phyloP scores from a whole-genome alignment of 2,329 filamentous ascomycete genomes.

The Aspergillus japonicus region DNA sequence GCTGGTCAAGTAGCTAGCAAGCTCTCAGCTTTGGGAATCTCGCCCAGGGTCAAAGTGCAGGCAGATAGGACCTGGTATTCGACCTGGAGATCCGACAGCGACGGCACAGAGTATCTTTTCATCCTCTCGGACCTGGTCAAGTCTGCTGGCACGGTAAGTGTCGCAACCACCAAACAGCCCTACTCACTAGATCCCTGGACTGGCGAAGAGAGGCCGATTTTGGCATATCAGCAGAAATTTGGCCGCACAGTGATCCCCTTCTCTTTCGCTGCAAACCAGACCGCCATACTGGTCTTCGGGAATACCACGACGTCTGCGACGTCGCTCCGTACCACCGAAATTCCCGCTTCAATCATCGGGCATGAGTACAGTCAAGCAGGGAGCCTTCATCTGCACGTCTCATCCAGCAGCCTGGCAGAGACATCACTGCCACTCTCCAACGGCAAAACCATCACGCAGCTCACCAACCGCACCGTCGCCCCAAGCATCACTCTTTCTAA shows the following conservation, averaged over 20 bases:
- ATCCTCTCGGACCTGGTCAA: neutral
- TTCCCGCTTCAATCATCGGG: slow-evolving; percentile 12
- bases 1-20: slow-evolving; percentile 31
- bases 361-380: slow-evolving; percentile 3
- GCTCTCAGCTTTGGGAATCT: slow-evolving; percentile 32
- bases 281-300: slow-evolving; percentile 40
- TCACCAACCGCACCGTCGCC: slow-evolving; percentile 6
- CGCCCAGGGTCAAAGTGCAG: slow-evolving; percentile 26
- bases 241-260: slow-evolving; percentile 35
- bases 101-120: slow-evolving; percentile 19
- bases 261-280: slow-evolving; percentile 41
- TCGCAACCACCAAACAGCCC: slow-evolving; percentile 33
- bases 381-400: slow-evolving; percentile 9
- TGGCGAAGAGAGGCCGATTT: slow-evolving; percentile 34
- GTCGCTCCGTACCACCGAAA: slow-evolving; percentile 5
- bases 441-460: slow-evolving; percentile 7
- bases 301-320: neutral
- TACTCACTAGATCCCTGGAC: slow-evolving; percentile 47
- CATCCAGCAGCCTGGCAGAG: neutral
- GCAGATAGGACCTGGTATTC: neutral
- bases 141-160: slow-evolving; percentile 26
- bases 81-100: neutral
- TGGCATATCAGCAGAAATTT: slow-evolving; percentile 31
- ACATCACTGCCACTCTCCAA: slow-evolving; percentile 11
- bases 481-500: slow-evolving; percentile 4